These are phyloP conservation scores for Botrytis pseudocinerea DNA, from an alignment of 2,329 filamentous ascomycete species.

Conservation along the genomic window DNA sequence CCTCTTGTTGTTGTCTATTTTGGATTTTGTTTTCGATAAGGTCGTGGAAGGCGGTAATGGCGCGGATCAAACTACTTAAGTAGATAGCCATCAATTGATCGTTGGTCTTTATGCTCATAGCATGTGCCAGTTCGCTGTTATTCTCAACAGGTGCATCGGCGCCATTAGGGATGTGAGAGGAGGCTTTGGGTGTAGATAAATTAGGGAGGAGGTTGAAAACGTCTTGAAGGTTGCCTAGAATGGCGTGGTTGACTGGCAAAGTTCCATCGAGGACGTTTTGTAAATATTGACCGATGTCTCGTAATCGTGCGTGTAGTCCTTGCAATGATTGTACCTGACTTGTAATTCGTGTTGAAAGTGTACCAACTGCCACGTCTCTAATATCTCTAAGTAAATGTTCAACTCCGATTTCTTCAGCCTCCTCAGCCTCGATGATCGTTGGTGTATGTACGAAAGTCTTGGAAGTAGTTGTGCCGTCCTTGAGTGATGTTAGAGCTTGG, in stretches of 20 bases:
- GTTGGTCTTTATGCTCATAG: slow-evolving; percentile 99
- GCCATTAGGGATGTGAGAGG: slow-evolving; percentile 53
- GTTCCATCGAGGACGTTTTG: slow-evolving; percentile 93
- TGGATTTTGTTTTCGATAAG: slow-evolving; percentile 99
- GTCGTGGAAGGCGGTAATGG: slow-evolving; percentile 98
- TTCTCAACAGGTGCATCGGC: slow-evolving; percentile 50
- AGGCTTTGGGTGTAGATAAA: slow-evolving; percentile 77
- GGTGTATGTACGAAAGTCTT: slow-evolving; percentile 99
- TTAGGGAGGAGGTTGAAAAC: slow-evolving; percentile 98
- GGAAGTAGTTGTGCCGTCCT: slow-evolving; percentile 96
- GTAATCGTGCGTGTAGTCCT: slow-evolving; percentile 88
- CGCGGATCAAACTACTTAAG: slow-evolving; percentile 91
- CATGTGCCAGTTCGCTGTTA: slow-evolving; percentile 85
- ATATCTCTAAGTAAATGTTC: slow-evolving; percentile 98
- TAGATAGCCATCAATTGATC: slow-evolving; percentile 99
- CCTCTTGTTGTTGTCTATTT: slow-evolving; percentile 94
- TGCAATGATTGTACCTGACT: slow-evolving; percentile 97
- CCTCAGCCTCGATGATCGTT: slow-evolving; percentile 97
- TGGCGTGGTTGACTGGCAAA: slow-evolving; percentile 94
- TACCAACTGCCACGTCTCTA: slow-evolving; percentile 95
- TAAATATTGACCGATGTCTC: slow-evolving; percentile 93
- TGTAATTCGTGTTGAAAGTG: slow-evolving; percentile 92
- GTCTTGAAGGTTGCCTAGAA: slow-evolving; percentile 97
- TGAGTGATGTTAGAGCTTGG: slow-evolving; percentile 25
- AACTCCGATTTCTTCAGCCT: slow-evolving; percentile 98